phyloP scores from a whole-genome alignment of 2,329 filamentous ascomycete genomes.

The Calonectria hawksworthii region DNA sequence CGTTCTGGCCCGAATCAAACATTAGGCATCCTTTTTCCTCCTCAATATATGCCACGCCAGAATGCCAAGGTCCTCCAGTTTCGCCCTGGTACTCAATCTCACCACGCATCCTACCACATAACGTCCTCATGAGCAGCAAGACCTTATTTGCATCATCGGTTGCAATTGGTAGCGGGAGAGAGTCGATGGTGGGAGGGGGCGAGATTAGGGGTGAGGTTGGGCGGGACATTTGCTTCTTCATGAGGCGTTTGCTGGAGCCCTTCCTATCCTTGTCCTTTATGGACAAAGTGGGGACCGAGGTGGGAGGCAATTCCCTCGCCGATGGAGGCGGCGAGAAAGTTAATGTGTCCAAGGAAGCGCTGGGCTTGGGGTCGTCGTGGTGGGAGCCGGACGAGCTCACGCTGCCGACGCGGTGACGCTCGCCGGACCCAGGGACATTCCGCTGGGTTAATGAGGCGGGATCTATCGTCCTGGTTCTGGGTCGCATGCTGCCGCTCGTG shows the following conservation, averaged over 20 bases:
- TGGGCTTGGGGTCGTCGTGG: constrained; percentile 62
- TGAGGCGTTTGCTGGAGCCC: constrained; percentile 63
- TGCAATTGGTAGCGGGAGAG: constrained; percentile 70
- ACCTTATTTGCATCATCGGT: constrained; percentile 80
- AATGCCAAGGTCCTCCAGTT: constrained; percentile 73
- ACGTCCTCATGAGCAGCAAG: constrained; percentile 80
- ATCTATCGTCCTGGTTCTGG: constrained; percentile 72
- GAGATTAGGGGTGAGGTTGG: constrained; percentile 70
- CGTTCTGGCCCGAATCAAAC: constrained; percentile 78
- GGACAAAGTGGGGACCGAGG: constrained; percentile 23
- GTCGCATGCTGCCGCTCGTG: constrained; percentile 57
- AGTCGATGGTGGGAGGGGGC: constrained; percentile 70
- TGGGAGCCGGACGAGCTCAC: constrained; percentile 74
- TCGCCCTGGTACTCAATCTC: constrained; percentile 80
- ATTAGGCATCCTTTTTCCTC: constrained; percentile 81
- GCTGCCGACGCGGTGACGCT: constrained; percentile 78
- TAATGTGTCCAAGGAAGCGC: constrained; percentile 57
- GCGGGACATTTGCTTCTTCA: constrained; percentile 69
- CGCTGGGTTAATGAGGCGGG: constrained; percentile 64
- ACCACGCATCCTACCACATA: constrained; percentile 85
- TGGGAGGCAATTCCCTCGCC: constrained; percentile 51
- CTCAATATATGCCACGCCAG: constrained; percentile 83
- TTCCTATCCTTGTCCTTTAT: constrained; percentile 56
- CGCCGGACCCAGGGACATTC: constrained; percentile 54
- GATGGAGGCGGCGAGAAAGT: constrained; percentile 57